Evolutionary conservation across 805 yeast species (phyloP).

Genomic region (Hanseniaspora occidentalis): DNA sequence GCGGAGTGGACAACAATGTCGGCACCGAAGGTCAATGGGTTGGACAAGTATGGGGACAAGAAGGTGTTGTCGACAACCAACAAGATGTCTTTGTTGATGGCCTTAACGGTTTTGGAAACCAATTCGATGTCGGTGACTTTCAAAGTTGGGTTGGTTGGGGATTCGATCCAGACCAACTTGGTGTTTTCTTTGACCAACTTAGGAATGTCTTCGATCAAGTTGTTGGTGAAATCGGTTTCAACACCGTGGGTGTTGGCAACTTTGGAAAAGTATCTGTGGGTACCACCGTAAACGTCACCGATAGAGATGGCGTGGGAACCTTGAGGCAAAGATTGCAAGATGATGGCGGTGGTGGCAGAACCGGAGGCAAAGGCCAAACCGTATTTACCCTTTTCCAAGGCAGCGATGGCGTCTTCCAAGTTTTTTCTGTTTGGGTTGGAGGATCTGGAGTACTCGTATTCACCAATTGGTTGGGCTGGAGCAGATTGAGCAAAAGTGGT

Average conservation of each 20-base stretch:
- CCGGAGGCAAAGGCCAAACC: conserved; percentile 80
- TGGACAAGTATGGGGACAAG: conserved; percentile 75
- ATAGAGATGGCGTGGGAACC: conserved; percentile 66
- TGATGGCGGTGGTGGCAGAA: conserved; percentile 69
- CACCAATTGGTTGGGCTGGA: conserved; percentile 68
- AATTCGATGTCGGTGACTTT: conserved; percentile 60
- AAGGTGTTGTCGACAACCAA: conserved; percentile 84
- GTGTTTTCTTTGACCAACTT: conserved; percentile 47
- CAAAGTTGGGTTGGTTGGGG: conserved; percentile 83
- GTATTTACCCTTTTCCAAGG: conserved; percentile 62
- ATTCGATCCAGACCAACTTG: conserved; percentile 73
- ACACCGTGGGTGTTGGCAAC: conserved; percentile 76
- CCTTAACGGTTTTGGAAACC: conserved; percentile 43
- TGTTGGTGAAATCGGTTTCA: conserved; percentile 50
- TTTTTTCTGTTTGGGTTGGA: conserved; percentile 79
- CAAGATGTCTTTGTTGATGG: conserved; percentile 38
- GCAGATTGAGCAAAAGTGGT: conserved; percentile 75
- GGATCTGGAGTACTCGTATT: conserved; percentile 74
- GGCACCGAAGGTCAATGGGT: conserved; percentile 74
- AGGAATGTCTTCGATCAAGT: conserved; percentile 48
- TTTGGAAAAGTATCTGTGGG: conserved; percentile 80
- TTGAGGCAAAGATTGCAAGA: conserved; percentile 59
- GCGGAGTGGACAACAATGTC: conserved; percentile 83
- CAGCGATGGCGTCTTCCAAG: conserved; percentile 68
- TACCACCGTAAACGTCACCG: conserved; percentile 86